A percentile compares a stretch with the other conserved stretches of the same genome.
These are phyloP conservation scores for Musa acuminata DNA, from an alignment of 176 grass and related monocot species.

Conservation along the genomic window DNA sequence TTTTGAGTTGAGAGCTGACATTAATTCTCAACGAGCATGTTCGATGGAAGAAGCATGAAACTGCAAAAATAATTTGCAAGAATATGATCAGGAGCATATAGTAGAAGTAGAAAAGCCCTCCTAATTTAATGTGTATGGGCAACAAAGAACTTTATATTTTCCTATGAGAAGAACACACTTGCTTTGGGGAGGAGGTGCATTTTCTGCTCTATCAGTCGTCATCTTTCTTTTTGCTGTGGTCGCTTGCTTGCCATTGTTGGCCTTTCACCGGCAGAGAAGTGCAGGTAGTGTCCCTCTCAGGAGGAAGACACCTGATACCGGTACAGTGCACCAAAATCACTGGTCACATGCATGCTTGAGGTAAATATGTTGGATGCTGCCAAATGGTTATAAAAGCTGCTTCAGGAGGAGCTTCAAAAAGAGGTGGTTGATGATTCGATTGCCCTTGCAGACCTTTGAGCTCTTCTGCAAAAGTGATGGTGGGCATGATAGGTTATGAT, in stretches of 20 bases:
- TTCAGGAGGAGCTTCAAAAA: neutral
- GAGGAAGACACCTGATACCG: neutral
- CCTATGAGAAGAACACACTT: no score
- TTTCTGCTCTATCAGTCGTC: no score
- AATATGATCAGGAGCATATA: no score
- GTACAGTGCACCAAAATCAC: neutral
- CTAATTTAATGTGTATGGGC: no score
- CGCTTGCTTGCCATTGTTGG: neutral
- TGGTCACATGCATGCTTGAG: neutral
- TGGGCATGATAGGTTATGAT: neutral
- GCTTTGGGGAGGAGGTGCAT: no score
- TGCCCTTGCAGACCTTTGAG: neutral
- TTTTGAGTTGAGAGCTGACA: no score
- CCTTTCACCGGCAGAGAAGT: neutral
- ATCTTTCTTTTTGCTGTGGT: no score
- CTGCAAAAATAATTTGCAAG: no score
- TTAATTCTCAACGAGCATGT: no score
- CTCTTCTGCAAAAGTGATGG: neutral
- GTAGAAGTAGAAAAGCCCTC: no score
- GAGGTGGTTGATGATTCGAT: neutral
- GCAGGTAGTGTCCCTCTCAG: neutral
- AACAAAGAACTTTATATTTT: no score
- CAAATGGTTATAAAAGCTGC: neutral
- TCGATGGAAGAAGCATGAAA: no score
- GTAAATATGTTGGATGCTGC: conserved; percentile 1